Evolutionary conservation across 116 monocot genomes (phyloP).

Genomic region (Cymodocea nodosa): DNA sequence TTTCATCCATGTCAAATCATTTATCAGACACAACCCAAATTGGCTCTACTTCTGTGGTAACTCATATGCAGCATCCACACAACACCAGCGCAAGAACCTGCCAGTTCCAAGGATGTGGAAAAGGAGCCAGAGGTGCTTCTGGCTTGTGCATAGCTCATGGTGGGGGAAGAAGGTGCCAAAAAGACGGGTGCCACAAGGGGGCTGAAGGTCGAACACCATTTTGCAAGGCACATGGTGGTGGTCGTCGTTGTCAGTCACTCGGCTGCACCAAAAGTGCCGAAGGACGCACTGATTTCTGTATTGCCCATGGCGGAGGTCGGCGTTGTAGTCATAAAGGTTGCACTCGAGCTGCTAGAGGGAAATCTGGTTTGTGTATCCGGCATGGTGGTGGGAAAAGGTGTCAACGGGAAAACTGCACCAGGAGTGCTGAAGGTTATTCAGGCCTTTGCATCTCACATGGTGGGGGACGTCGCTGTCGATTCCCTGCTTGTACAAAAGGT

Average conservation of each 20-base stretch:
- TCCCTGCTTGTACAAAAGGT: constrained; percentile 52
- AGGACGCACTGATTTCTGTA: constrained; percentile 79
- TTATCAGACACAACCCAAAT: constrained; percentile 18
- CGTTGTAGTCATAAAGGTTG: constrained; percentile 54
- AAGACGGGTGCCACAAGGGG: constrained; percentile 72
- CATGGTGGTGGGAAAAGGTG: constrained; percentile 87
- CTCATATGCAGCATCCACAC: neutral
- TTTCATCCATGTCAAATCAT: constrained; percentile 3
- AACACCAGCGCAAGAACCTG: constrained; percentile 38
- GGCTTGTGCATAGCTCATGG: constrained; percentile 84
- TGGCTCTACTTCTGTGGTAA: constrained; percentile 28
- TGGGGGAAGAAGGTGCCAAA: constrained; percentile 80
- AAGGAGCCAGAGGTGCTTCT: constrained; percentile 78
- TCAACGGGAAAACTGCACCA: constrained; percentile 35
- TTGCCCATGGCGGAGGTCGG: constrained; percentile 70
- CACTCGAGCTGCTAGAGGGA: constrained; percentile 60
- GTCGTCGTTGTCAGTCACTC: constrained; percentile 50
- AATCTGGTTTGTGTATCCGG: constrained; percentile 61
- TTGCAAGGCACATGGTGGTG: constrained; percentile 84
- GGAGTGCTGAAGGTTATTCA: constrained; percentile 69
- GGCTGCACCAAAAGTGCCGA: constrained; percentile 89
- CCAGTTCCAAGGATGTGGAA: constrained; percentile 57
- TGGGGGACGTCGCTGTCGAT: constrained; percentile 68
- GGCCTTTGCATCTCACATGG: constrained; percentile 86
- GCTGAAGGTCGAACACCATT: constrained; percentile 68